Percentiles rank a stretch among this genome's conserved stretches.
Evolutionary conservation across 768 basidiomycete genomes (phyloP).

Genomic region (Suillus decipiens): DNA sequence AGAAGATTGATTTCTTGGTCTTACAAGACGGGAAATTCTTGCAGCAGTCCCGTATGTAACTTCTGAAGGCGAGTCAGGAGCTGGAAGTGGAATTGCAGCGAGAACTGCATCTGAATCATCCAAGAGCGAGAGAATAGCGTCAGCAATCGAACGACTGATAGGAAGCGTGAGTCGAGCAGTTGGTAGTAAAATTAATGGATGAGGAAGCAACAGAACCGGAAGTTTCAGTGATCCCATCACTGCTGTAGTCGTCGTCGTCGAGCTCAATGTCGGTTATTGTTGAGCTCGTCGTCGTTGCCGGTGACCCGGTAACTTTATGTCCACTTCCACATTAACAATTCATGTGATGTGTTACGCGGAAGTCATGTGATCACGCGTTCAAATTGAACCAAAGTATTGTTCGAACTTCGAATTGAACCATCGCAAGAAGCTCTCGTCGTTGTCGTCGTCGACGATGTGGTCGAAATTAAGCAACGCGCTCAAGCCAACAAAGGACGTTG

Average conservation of each 20-base stretch:
- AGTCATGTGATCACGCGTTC: constrained; percentile 5
- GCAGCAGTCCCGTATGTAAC: constrained; percentile 67
- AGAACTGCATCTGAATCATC: constrained; percentile 69
- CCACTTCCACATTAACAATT: constrained; percentile 19
- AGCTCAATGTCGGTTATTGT: neutral
- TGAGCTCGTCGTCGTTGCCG: neutral
- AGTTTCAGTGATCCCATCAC: constrained; percentile 41
- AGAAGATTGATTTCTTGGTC: constrained; percentile 48
- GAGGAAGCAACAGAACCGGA: constrained; percentile 66
- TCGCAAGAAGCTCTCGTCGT: neutral
- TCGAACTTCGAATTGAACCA: constrained; percentile 3
- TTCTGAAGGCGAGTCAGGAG: constrained; percentile 28
- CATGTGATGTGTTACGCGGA: neutral
- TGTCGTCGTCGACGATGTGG: constrained; percentile 46
- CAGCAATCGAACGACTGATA: constrained; percentile 60
- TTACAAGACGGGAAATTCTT: constrained; percentile 67
- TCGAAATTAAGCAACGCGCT: constrained; percentile 60
- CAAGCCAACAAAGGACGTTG: constrained; percentile 36
- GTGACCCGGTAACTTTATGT: neutral
- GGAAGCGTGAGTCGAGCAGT: constrained; percentile 69
- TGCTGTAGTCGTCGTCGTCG: neutral
- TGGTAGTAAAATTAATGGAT: constrained; percentile 77
- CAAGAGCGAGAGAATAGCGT: constrained; percentile 65
- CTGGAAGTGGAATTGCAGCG: constrained; percentile 59
- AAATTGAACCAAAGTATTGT: constrained; percentile 6